Conservation (phyloP, 2,329 filamentous ascomycete genomes). For the Cercospora citrullina region DNA sequence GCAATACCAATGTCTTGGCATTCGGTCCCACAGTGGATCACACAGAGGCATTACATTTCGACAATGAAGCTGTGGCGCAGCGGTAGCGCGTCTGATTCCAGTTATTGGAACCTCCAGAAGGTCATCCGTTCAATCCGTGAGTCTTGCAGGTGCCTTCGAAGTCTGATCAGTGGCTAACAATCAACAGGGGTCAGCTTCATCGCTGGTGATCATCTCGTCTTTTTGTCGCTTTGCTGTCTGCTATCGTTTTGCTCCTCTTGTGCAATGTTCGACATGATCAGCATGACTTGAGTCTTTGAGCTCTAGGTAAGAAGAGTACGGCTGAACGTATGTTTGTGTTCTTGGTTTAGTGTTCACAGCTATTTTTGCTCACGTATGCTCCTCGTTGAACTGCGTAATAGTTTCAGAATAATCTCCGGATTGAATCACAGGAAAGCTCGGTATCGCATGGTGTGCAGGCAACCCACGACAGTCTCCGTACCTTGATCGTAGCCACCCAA, state of each 20-base stretch:
- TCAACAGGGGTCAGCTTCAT: constrained; percentile 23
- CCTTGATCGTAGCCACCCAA: neutral
- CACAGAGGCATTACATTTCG: neutral
- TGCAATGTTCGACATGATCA: neutral
- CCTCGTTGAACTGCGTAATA: neutral
- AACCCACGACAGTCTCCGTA: neutral
- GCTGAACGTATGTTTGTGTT: neutral
- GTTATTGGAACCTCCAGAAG: constrained; percentile 27
- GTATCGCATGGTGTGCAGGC: neutral
- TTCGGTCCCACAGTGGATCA: neutral
- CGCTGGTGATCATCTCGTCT: constrained; percentile 10
- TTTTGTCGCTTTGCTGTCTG: neutral
- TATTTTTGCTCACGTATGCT: neutral
- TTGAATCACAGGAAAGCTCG: neutral
- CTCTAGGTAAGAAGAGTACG: neutral
- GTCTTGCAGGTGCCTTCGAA: neutral
- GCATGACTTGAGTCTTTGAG: neutral
- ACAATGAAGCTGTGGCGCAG: constrained; percentile 17
- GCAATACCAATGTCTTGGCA: neutral
- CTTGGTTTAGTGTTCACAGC: neutral
- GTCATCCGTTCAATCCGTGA: constrained; percentile 28
- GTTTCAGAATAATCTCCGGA: neutral
- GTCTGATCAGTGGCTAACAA: neutral
- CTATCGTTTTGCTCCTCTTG: neutral
- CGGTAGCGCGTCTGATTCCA: constrained; percentile 27